Evolutionary conservation across 2,329 filamentous ascomycete genomes (phyloP).

Genomic region (Diaporthe caulivora): DNA sequence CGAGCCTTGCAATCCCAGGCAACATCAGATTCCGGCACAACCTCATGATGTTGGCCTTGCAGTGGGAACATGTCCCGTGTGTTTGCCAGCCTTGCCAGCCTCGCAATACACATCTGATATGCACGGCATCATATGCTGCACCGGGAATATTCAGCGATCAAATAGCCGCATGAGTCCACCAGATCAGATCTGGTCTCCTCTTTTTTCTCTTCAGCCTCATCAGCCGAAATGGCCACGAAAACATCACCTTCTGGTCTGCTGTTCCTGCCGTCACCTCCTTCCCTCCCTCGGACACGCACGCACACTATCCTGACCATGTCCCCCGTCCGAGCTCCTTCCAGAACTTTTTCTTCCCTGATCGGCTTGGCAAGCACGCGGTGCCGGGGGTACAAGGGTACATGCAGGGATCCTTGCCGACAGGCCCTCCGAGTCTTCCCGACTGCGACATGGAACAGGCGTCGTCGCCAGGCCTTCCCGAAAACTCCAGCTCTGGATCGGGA

Average conservation of each 20-base stretch:
- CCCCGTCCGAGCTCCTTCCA: constrained; percentile 24
- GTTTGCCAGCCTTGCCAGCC: constrained; percentile 4
- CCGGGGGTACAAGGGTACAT: background rate
- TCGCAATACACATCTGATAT: background rate
- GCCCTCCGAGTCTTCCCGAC: constrained; percentile 33
- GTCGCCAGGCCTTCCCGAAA: constrained; percentile 27
- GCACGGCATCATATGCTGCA: background rate
- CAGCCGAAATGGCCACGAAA: constrained; percentile 5
- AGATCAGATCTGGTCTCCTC: background rate
- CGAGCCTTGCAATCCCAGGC: constrained; percentile 18
- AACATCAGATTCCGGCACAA: constrained; percentile 28
- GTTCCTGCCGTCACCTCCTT: constrained; percentile 30
- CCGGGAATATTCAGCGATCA: constrained; percentile 15
- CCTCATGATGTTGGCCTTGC: constrained; percentile 8
- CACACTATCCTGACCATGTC: background rate
- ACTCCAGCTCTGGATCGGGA: constrained; percentile 21
- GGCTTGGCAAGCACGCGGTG: constrained; percentile 29
- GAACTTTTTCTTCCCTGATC: constrained; percentile 28
- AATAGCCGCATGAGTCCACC: constrained; percentile 29
- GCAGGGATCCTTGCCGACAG: constrained; percentile 7
- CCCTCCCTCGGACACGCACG: no score
- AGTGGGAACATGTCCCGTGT: constrained; percentile 2
- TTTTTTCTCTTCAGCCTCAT: constrained; percentile 13
- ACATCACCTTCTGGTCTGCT: constrained; percentile 23
- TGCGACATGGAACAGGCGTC: constrained; percentile 2